These are phyloP conservation scores for Rhododendron williamsianum DNA, from an alignment of 148 eudicot genomes.

Conservation along the genomic window DNA sequence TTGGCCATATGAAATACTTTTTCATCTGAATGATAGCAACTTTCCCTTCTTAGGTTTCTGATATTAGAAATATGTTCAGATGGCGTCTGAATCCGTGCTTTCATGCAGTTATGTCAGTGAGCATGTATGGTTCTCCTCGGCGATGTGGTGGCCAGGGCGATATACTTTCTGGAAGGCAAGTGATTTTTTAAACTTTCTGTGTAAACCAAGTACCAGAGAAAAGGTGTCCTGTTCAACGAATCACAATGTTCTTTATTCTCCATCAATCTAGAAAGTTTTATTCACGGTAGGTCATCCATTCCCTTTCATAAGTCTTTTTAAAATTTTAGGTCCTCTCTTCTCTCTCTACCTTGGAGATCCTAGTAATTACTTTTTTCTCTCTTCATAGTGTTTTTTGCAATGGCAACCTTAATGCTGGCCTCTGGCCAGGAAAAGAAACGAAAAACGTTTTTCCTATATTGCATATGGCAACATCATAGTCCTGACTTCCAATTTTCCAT, in stretches of 20 bases:
- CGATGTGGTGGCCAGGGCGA: slow-evolving; percentile 99
- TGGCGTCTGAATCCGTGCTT: not conserved
- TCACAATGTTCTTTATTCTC: not conserved
- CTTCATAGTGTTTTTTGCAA: too few relatives aligned
- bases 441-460: not conserved
- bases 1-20: not conserved
- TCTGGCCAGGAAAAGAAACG: not conserved
- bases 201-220: not conserved
- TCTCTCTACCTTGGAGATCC: not conserved
- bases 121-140: slow-evolving; percentile 85
- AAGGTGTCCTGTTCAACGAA: not conserved
- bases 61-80: too few relatives aligned
- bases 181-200: not conserved
- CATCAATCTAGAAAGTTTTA: not conserved
- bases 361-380: not conserved
- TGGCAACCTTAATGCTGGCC: not conserved
- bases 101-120: slow-evolving; percentile 68
- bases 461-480: not conserved
- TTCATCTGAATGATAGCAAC: not conserved
- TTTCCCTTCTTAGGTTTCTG: not conserved
- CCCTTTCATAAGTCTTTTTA: not conserved
- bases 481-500: not conserved
- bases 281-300: not conserved
- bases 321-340: not conserved
- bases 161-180: slow-evolving; percentile 93